Conservation (phyloP, 2,329 filamentous ascomycete species). For the Hyphodiscus sp. region DNA sequence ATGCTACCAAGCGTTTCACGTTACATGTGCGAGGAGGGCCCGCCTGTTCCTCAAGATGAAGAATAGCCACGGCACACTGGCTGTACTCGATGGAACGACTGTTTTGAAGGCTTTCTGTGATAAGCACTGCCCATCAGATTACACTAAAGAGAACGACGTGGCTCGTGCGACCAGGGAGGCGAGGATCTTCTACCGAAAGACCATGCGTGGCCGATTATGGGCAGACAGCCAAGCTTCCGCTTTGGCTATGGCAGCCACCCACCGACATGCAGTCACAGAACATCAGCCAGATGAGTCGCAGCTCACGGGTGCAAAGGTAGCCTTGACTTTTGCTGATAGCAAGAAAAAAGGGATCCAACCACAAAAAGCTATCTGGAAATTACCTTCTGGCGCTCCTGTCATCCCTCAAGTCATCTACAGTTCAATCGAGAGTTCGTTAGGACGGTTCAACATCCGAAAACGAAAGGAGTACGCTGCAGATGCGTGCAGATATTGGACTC, state of each 20-base stretch:
- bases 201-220: constrained; percentile 87
- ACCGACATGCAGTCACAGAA: constrained; percentile 55
- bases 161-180: constrained; percentile 74
- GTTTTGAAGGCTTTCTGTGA: constrained; percentile 93
- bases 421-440: constrained; percentile 75
- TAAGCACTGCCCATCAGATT: constrained; percentile 86
- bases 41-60: constrained; percentile 95
- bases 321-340: constrained; percentile 63
- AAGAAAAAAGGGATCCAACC: constrained; percentile 67
- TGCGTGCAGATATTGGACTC: constrained; percentile 93
- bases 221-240: constrained; percentile 83
- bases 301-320: constrained; percentile 75
- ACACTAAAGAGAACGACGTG: constrained; percentile 79
- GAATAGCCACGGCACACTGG: constrained; percentile 71
- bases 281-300: constrained; percentile 76
- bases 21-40: constrained; percentile 86
- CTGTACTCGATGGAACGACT: constrained; percentile 71
- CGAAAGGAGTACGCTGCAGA: constrained; percentile 90
- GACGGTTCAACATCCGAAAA: constrained; percentile 76
- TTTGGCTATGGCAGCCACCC: constrained; percentile 69
- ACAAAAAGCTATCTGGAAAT: constrained; percentile 73
- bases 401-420: constrained; percentile 86
- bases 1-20: constrained; percentile 95
- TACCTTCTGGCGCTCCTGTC: constrained; percentile 90
- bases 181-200: constrained; percentile 81